These are phyloP conservation scores for Rhodotorula sp. DNA, from an alignment of 1,284 basidiomycete genomes.

Conservation along the genomic window DNA sequence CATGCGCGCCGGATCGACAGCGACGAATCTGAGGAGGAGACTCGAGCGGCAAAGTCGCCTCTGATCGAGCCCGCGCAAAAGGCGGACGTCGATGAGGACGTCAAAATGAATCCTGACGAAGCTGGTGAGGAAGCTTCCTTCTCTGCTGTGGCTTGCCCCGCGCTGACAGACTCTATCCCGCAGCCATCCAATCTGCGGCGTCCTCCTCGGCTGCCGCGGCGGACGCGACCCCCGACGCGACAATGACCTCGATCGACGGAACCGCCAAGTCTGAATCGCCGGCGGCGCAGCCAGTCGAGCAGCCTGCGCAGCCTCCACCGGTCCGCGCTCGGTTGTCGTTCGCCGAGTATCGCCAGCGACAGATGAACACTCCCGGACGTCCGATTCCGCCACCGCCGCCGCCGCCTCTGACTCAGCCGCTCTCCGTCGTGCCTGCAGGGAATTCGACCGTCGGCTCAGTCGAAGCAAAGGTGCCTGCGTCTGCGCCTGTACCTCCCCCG, in stretches of 20 bases:
- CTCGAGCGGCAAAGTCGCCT: not conserved
- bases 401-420: constrained; percentile 5
- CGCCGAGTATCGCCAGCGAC: constrained; percentile 42
- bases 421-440: not conserved
- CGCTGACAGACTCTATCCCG: too few species aligned
- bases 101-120: too few species aligned
- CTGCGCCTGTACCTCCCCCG: not conserved
- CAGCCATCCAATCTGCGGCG: too few species aligned
- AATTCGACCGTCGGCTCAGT: not conserved
- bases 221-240: not conserved
- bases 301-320: constrained; percentile 17
- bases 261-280: not conserved
- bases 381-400: constrained; percentile 3
- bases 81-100: not conserved
- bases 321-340: constrained; percentile 38
- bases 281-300: not conserved
- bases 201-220: too few species aligned
- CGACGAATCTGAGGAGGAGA: constrained; percentile 10
- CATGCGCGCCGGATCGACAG: not conserved
- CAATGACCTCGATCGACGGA: too few species aligned
- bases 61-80: not conserved
- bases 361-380: not conserved
- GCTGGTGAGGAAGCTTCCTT: too few species aligned
- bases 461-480: not conserved
- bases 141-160: too few species aligned